Conservation (phyloP, 2,329 filamentous ascomycete species). For the Ophiosphaerella herpotricha region DNA sequence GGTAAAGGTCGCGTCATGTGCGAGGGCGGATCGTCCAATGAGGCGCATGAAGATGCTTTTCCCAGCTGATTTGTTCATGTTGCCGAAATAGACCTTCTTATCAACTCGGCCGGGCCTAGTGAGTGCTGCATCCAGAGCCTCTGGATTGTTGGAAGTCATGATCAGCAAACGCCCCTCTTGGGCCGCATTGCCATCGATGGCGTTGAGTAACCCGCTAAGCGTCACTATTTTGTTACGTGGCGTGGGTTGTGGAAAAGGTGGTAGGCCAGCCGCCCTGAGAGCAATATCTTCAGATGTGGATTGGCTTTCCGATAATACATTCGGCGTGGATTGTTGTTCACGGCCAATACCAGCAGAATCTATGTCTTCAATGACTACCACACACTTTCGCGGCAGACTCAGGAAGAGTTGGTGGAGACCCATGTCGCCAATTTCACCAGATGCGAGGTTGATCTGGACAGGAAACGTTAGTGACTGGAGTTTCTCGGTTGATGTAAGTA, state of each 20-base stretch:
- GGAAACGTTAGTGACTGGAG: neutral
- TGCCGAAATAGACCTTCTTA: constrained; percentile 74
- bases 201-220: constrained; percentile 75
- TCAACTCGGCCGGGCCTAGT: constrained; percentile 75
- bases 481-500: neutral
- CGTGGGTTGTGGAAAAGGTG: neutral
- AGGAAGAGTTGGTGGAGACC: constrained; percentile 38
- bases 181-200: constrained; percentile 79
- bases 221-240: constrained; percentile 42
- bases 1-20: constrained; percentile 20
- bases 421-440: constrained; percentile 32
- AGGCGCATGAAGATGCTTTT: constrained; percentile 38
- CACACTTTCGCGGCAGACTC: constrained; percentile 41
- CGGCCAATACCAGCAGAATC: constrained; percentile 42
- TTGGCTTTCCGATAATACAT: neutral
- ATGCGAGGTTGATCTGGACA: constrained; percentile 38
- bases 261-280: neutral
- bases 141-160: constrained; percentile 80
- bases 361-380: constrained; percentile 50
- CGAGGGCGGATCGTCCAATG: constrained; percentile 30
- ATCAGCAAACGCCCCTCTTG: constrained; percentile 79
- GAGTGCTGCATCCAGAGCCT: constrained; percentile 73
- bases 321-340: constrained; percentile 11
- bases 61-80: constrained; percentile 24
- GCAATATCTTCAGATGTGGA: neutral